Evolutionary conservation across 2,329 filamentous ascomycete genomes (phyloP).

Genomic region (Parastagonospora nodorum): DNA sequence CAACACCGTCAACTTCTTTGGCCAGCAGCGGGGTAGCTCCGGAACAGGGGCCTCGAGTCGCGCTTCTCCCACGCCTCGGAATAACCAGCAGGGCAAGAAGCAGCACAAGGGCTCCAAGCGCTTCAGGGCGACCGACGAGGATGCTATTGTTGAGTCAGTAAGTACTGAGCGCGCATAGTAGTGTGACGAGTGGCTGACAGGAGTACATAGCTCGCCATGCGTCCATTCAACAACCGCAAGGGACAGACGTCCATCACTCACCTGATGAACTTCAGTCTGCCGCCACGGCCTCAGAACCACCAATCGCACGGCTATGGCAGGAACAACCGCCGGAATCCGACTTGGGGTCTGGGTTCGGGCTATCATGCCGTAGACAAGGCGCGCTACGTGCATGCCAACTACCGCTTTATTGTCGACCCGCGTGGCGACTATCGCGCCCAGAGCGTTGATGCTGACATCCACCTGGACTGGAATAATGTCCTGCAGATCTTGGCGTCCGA

Average conservation of each 20-base stretch:
- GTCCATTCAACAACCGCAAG: conserved; percentile 71
- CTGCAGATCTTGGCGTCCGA: conserved; percentile 90
- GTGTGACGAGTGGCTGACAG: conserved; percentile 13
- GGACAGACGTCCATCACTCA: conserved; percentile 98
- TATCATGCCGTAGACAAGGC: conserved; percentile 92
- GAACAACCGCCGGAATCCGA: conserved; percentile 67
- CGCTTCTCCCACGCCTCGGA: conserved; percentile 63
- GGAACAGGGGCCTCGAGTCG: conserved; percentile 46
- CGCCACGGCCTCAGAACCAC: conserved; percentile 70
- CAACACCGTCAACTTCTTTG: conserved; percentile 50
- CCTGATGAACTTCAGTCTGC: conserved; percentile 86
- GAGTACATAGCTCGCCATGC: conserved; percentile 62
- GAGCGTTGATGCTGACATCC: conserved; percentile 82
- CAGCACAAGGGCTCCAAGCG: conserved; percentile 84
- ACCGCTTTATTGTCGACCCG: conserved; percentile 92
- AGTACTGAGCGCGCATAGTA: conserved; percentile 39
- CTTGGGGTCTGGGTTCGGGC: conserved; percentile 85
- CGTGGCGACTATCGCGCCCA: conserved; percentile 78
- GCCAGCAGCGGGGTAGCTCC: conserved; percentile 50
- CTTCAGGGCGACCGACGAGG: conserved; percentile 77
- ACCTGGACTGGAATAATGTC: conserved; percentile 88
- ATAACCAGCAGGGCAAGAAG: conserved; percentile 75
- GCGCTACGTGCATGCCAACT: conserved; percentile 92
- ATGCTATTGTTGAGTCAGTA: conserved; percentile 82
- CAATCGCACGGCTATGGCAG: conserved; percentile 61